These are phyloP conservation scores for Linderniella brevidens DNA, from an alignment of 257 asterid genomes.

Conservation along the genomic window DNA sequence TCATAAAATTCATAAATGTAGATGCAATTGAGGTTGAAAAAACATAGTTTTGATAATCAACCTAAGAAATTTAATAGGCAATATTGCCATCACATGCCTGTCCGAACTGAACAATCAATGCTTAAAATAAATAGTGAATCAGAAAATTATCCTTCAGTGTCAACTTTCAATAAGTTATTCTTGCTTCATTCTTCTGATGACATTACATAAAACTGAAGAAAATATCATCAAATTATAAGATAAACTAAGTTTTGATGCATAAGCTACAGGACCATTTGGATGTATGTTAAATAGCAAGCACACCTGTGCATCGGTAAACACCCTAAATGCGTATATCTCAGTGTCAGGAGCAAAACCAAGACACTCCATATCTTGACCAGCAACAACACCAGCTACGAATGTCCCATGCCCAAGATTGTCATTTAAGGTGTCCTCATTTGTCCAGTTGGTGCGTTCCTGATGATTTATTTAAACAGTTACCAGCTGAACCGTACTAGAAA, in stretches of 20 bases:
- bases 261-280: too few species aligned
- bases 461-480: slow-evolving; percentile 14
- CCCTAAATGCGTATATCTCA: slow-evolving; percentile 93
- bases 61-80: not conserved
- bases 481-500: slow-evolving; percentile 8
- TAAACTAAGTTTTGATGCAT: too few species aligned
- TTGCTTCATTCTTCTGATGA: too few species aligned
- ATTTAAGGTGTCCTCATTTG: slow-evolving; percentile 84
- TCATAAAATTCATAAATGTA: slow-evolving; percentile 46
- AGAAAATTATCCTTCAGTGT: too few species aligned
- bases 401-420: slow-evolving; percentile 99
- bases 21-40: slow-evolving; percentile 3
- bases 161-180: too few species aligned
- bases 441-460: slow-evolving; percentile 99
- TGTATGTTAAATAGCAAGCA: too few species aligned
- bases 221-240: too few species aligned
- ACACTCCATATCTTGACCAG: slow-evolving; percentile 88
- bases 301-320: slow-evolving; percentile 95
- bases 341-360: slow-evolving; percentile 99
- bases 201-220: too few species aligned
- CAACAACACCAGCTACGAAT: slow-evolving; percentile 96
- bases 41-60: not conserved
- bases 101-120: too few species aligned
- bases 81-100: too few species aligned
- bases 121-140: too few species aligned